Evolutionary conservation across 1,284 basidiomycete genomes (phyloP).

Genomic region (Boletus smithii): DNA sequence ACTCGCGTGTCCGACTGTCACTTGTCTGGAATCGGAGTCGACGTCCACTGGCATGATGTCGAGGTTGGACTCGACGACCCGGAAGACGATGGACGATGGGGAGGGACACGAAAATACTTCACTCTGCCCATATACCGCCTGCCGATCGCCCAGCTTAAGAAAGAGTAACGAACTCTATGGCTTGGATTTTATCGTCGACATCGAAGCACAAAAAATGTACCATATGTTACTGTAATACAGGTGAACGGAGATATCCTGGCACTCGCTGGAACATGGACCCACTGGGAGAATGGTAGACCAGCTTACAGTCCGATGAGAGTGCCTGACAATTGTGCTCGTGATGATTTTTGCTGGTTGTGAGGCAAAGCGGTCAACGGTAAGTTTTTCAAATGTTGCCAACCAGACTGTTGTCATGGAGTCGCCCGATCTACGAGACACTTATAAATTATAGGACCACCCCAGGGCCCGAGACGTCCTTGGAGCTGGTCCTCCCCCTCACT

Average conservation of each 20-base stretch:
- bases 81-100: slow-evolving; percentile 57
- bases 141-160: slow-evolving; percentile 50
- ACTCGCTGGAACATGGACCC: too few relatives aligned
- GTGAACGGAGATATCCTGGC: not conserved
- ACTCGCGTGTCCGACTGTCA: slow-evolving; percentile 85
- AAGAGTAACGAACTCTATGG: slow-evolving; percentile 1
- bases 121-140: slow-evolving; percentile 63
- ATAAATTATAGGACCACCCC: not conserved
- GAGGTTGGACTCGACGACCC: slow-evolving; percentile 47
- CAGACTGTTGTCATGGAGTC: too few relatives aligned
- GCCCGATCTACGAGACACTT: too few relatives aligned
- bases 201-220: not conserved
- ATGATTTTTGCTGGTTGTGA: too few relatives aligned
- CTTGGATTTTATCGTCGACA: too few relatives aligned
- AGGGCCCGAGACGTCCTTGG: slow-evolving; percentile 2
- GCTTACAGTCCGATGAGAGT: too few relatives aligned
- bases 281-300: too few relatives aligned
- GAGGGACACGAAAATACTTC: slow-evolving; percentile 69
- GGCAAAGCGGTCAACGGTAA: too few relatives aligned
- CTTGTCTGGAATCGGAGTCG: slow-evolving; percentile 74
- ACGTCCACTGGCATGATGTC: slow-evolving; percentile 72
- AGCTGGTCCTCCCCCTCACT: slow-evolving; percentile 23
- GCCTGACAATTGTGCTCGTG: too few relatives aligned
- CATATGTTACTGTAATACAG: not conserved
- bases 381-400: too few relatives aligned